Conservation (phyloP, 2,329 filamentous ascomycete genomes). For the Penicillium italicum region DNA sequence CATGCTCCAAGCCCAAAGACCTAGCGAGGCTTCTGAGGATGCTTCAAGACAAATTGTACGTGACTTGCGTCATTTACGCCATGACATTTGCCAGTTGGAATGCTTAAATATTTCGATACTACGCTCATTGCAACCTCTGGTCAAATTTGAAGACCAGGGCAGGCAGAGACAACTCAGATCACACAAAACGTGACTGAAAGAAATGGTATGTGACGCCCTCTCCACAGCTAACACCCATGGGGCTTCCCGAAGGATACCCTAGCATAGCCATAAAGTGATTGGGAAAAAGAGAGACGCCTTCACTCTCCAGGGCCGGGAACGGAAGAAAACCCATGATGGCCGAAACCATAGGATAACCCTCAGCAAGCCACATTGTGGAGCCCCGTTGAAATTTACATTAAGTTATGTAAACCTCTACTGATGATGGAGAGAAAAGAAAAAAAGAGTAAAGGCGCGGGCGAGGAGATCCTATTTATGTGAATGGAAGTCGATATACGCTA, state of each 20-base stretch:
- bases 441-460: slow-evolving; percentile 24
- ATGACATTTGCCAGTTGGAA: neutral
- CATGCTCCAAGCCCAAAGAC: neutral
- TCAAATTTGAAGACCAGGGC: neutral
- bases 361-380: slow-evolving; percentile 49
- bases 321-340: slow-evolving; percentile 47
- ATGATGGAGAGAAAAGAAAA: slow-evolving; percentile 47
- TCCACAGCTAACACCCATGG: slow-evolving; percentile 48
- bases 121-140: neutral
- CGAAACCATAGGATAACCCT: slow-evolving; percentile 47
- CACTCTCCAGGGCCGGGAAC: slow-evolving; percentile 49
- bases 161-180: neutral
- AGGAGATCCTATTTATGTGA: slow-evolving; percentile 30
- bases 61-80: neutral
- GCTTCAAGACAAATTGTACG: neutral
- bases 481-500: slow-evolving; percentile 18
- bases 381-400: slow-evolving; percentile 48
- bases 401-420: slow-evolving; percentile 52
- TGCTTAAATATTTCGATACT: neutral
- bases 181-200: slow-evolving; percentile 10
- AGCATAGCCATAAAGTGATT: slow-evolving; percentile 44
- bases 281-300: slow-evolving; percentile 46
- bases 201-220: slow-evolving; percentile 43
- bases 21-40: neutral
- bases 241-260: slow-evolving; percentile 39